Evolutionary conservation across 345 rosid genomes (phyloP).

Genomic region (Xanthoceras sorbifolium): DNA sequence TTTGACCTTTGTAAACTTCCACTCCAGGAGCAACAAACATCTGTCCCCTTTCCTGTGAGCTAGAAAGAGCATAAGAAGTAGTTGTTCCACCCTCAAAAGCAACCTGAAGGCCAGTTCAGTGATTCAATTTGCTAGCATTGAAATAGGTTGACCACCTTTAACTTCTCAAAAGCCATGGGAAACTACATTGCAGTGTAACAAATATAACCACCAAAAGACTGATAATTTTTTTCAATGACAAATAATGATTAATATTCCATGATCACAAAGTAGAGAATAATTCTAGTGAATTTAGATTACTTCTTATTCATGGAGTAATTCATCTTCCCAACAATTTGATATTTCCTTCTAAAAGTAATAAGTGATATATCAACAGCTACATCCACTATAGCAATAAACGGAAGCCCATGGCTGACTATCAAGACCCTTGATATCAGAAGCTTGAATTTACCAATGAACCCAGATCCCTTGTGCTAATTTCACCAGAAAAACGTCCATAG

Average conservation of each 20-base stretch:
- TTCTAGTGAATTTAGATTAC: too few species aligned
- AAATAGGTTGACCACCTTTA: neutral
- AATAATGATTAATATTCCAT: neutral
- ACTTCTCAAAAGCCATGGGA: neutral
- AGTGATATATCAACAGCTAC: neutral
- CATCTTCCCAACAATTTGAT: neutral
- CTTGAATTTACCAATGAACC: slow-evolving; percentile 81
- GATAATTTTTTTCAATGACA: neutral
- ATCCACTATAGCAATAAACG: neutral
- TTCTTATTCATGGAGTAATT: too few species aligned
- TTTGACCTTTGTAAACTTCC: slow-evolving; percentile 89
- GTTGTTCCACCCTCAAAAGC: slow-evolving; percentile 91
- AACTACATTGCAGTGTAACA: neutral
- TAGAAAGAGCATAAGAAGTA: slow-evolving; percentile 81
- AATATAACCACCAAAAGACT: neutral
- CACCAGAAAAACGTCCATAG: slow-evolving; percentile 96
- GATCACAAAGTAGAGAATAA: too few species aligned
- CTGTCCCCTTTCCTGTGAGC: slow-evolving; percentile 93
- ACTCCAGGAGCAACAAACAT: slow-evolving; percentile 85
- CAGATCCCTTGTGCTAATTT: slow-evolving; percentile 77
- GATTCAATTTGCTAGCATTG: neutral
- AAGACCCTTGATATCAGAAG: slow-evolving; percentile 17
- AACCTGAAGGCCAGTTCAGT: slow-evolving; percentile 55
- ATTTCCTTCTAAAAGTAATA: slow-evolving; percentile 4
- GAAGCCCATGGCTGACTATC: slow-evolving; percentile 3